Evolutionary conservation across 768 basidiomycete genomes (phyloP), one percentile per base, ranked within the genome.

Genomic region (Clathrus columnatus): DNA sequence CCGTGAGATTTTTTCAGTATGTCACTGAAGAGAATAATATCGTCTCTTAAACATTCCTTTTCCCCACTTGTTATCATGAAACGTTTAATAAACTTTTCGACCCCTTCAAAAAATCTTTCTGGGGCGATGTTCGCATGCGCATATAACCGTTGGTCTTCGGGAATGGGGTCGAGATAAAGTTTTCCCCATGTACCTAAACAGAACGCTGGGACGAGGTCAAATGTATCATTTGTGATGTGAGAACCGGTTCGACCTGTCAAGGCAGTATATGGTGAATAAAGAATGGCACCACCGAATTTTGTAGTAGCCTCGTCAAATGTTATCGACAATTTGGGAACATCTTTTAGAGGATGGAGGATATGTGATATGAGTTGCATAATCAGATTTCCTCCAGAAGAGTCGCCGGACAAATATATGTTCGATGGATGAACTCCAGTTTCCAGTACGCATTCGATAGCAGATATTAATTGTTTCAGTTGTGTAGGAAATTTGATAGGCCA

Each of bases 311-410:
- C 36, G n/a, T 36, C 36, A 3, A 36, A 36, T 11, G 4, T 8
- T 11, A 36, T 4, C n/a, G 36, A n/a, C 7, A 36, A 11, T 36
- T 2, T 2, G 10, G 36, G 36, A 36, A 36, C 4, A n/a, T 36
- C 36, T 8, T 36, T 36, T 11, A 57, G 59, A 0, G 63, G 59
- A 6, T 64, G 61, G 0, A 64, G 48, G 7, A 61, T 29, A 24
- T 59, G 61, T 1, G 55, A 41, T 1, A 59, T 45, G 14, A 62
- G 50, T 49, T 64, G 63, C 7, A 64, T 8, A 6, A 51, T 46
- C 7, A 64, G 41, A 51, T 62, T 64, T 14, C 48, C 63, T 8
- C 63, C 63, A 2, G 58, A 61, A 0, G 61, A 63, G 51, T 64
- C 63, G 23, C 63, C 63, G 0, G 56, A 59, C 24, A 64, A 42